A percentile compares a stretch with the other conserved stretches of the same genome.
phyloP scores from a whole-genome alignment of 495 filamentous ascomycete species.

The Stereocaulon alpinum region DNA sequence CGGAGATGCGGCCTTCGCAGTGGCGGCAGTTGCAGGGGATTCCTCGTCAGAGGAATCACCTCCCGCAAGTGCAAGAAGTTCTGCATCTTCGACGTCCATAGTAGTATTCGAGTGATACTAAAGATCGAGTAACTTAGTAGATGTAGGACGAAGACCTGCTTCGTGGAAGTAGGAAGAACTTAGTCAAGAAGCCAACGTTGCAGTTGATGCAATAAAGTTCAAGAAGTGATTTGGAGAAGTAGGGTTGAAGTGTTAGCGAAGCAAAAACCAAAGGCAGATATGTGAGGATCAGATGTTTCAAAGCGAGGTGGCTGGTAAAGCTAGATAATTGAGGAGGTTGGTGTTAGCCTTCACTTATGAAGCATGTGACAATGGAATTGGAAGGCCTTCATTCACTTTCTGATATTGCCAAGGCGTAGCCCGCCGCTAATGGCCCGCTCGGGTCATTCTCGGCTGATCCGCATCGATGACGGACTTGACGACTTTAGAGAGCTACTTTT shows the following conservation, averaged over 20 bases:
- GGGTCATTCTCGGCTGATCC: background rate
- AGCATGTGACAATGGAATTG: background rate
- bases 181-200: background rate
- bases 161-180: background rate
- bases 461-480: background rate
- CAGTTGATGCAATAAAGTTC: background rate
- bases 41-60: constrained; percentile 45
- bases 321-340: background rate
- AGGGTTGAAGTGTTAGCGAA: background rate
- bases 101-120: background rate
- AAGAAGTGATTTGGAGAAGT: background rate
- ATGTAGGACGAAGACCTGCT: constrained; percentile 6
- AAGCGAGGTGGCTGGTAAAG: background rate
- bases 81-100: constrained; percentile 75
- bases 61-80: constrained; percentile 80
- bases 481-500: background rate
- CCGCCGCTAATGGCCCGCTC: background rate
- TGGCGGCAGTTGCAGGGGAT: constrained; percentile 20
- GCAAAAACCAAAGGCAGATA: background rate
- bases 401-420: background rate
- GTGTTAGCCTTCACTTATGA: background rate
- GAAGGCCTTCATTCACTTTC: background rate
- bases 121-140: background rate
- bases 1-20: constrained; percentile 26
- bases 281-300: too few species aligned